phyloP scores from a whole-genome alignment of 176 grass and related monocot genomes.

The Aegilops umbellulata region DNA sequence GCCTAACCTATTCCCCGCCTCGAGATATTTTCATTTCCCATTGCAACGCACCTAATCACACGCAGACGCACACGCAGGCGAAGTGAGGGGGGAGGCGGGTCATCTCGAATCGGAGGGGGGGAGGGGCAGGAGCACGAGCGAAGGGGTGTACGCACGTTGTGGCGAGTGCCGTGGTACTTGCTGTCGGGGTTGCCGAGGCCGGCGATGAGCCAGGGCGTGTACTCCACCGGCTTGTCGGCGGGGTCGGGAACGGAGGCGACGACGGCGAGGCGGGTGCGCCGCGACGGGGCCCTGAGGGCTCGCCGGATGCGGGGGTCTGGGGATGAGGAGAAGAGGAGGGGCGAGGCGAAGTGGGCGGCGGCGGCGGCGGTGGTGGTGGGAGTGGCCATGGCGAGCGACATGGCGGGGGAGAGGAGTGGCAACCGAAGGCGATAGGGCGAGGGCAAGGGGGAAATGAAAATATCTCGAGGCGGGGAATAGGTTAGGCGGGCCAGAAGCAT shows the following conservation, averaged over 20 bases:
- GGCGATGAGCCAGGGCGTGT: conserved; percentile 95
- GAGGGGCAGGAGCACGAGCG: not conserved
- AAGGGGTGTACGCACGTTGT: conserved; percentile 55
- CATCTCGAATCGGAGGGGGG: not conserved
- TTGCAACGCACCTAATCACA: conserved; percentile 55
- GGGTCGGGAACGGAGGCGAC: conserved; percentile 59
- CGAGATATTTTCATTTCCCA: conserved; percentile 11
- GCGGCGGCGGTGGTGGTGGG: conserved; percentile 30
- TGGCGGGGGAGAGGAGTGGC: not conserved
- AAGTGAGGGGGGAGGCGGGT: not conserved
- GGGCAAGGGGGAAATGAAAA: not conserved
- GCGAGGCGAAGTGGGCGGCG: conserved; percentile 2
- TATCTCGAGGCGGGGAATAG: not conserved
- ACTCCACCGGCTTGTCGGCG: conserved; percentile 49
- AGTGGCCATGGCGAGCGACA: conserved; percentile 32
- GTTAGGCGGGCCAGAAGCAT: not conserved
- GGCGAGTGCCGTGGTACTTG: conserved; percentile 91
- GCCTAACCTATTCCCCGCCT: not conserved
- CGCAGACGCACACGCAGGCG: not conserved
- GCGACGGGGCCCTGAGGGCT: not conserved
- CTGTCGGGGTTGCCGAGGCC: conserved; percentile 86
- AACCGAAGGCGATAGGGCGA: conserved; percentile 18
- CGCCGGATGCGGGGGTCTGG: not conserved
- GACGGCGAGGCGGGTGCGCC: not conserved
- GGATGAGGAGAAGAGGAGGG: not conserved